phyloP scores from a whole-genome alignment of 2,329 filamentous ascomycete genomes.

The Venturia pyrina region DNA sequence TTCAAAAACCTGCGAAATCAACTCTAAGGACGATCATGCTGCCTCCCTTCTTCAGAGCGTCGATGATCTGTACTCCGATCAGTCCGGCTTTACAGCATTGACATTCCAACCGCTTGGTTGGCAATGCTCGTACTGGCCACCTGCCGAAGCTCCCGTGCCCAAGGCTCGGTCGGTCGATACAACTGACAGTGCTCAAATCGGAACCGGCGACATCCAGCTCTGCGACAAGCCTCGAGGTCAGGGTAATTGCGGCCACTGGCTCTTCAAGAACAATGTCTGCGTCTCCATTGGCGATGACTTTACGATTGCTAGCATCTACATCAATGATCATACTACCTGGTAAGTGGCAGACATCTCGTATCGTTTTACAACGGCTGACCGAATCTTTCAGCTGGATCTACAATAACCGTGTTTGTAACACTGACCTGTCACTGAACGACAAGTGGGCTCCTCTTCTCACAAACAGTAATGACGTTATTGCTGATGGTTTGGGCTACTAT shows the following conservation, averaged over 20 bases:
- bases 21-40: neutral
- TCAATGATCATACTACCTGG: neutral
- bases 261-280: neutral
- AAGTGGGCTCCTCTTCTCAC: neutral
- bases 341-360: neutral
- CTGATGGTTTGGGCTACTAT: neutral
- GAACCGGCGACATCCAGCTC: neutral
- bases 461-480: neutral
- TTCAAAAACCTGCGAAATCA: no score
- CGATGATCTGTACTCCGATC: neutral
- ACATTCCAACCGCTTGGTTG: neutral
- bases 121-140: neutral
- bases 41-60: neutral
- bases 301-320: neutral
- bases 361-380: neutral
- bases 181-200: neutral
- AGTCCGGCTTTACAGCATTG: neutral
- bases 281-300: neutral
- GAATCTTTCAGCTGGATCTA: neutral
- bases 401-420: neutral
- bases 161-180: neutral
- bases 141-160: neutral
- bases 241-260: neutral
- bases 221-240: neutral
- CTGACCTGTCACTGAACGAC: neutral